Conservation (phyloP, 371 early-diverging fungal genomes). For the Dichotomocladium elegans region DNA sequence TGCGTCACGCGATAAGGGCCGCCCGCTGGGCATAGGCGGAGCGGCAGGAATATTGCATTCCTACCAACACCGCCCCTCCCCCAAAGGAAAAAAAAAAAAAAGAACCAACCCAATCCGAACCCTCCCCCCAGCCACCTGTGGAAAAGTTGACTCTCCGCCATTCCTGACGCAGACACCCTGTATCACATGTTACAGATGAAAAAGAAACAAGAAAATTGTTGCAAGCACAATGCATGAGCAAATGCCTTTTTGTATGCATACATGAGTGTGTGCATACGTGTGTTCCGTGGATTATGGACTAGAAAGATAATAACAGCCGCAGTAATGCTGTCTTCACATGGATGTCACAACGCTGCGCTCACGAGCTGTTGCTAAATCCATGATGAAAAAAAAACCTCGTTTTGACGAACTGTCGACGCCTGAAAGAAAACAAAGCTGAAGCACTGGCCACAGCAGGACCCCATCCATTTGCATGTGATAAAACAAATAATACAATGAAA, state of each 20-base stretch:
- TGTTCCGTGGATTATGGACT: not conserved
- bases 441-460: slow-evolving; percentile 2
- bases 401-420: not conserved
- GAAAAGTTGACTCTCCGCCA: too few species aligned
- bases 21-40: too few species aligned
- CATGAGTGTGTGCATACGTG: not conserved
- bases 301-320: not conserved
- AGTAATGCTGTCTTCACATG: not conserved
- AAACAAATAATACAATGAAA: not conserved
- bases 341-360: not conserved
- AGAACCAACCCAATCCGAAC: too few species aligned
- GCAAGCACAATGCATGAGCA: not conserved
- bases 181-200: not conserved
- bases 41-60: too few species aligned
- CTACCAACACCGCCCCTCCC: too few species aligned
- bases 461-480: not conserved
- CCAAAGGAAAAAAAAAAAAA: not conserved
- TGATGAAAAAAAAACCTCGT: too few species aligned
- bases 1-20: not conserved
- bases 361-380: not conserved
- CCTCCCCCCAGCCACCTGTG: too few species aligned
- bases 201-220: not conserved
- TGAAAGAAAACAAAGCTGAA: not conserved
- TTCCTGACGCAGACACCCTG: too few species aligned
- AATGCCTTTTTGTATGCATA: not conserved